Evolutionary conservation across 257 asterid species (phyloP), one percentile per base, ranked within the genome.

Genomic region (Solanum peruvianum): DNA sequence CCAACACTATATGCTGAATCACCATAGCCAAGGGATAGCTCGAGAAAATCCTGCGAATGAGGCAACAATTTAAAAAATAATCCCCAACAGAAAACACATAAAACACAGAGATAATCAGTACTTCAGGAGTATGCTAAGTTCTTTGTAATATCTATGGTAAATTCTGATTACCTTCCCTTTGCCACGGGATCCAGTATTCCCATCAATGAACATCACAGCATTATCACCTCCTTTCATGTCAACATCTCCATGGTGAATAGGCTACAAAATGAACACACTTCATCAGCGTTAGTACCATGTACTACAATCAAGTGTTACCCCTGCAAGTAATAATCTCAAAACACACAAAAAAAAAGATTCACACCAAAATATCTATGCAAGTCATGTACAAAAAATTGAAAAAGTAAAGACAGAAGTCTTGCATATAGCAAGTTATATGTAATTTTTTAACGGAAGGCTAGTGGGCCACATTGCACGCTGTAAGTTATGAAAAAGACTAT

Each of bases 101-200:
- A n/a, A 45, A 52, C 2, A 47, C 45, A 86, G 60, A 35, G 86
- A 18, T 42, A 56, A 10, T 44, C 70, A 81, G 85, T 29, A 81
- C 31, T 81, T 44, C 70, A 49, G 70, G 33, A 31, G 13, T 52
- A 29, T 52, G 44, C 20, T 52, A 31, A 31, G 45, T 49, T 81
- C 44, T 41, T 14, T 25, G 37, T 41, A 49, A 71, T 23, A 72
- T 45, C 84, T 27, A 47, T n/a, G 62, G 67, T 62, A 23, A 73
- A 44, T 71, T 82, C 14, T 29, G 76, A 56, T 87, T 92, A 95
- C 98, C 98, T 97, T 95, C 88, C 93, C 98, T 87, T 93, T 93
- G 87, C 91, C 89, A 85, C 78, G 87, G 83, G 90, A 82, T 41
- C 85, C 92, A 85, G 87, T 89, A 83, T 91, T 91, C 85, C 70